Percentiles rank a stretch among this genome's conserved stretches.
Conservation (phyloP, 306 rosid genomes). For the Benincasa hispida region DNA sequence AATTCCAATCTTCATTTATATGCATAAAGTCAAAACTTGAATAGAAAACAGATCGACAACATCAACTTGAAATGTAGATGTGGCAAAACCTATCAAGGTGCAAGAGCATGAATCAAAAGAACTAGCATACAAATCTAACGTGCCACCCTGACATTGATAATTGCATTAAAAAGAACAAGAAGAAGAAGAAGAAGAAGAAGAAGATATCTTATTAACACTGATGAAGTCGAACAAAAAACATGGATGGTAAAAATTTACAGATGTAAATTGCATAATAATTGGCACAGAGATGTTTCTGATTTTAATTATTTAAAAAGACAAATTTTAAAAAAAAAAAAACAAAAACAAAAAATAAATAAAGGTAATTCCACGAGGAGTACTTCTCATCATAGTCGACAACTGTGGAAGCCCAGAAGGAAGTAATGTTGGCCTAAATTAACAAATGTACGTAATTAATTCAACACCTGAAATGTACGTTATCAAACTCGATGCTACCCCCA, state of each 20-base stretch:
- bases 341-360: too few species aligned
- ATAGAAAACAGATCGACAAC: neutral
- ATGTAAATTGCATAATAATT: neutral
- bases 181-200: too few species aligned
- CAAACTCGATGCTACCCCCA: constrained; percentile 66
- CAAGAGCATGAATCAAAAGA: neutral
- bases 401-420: constrained; percentile 7
- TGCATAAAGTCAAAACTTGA: neutral
- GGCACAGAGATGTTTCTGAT: neutral
- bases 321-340: too few species aligned
- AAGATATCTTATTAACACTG: neutral
- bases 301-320: neutral
- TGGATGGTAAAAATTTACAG: neutral
- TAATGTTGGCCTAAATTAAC: neutral
- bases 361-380: neutral
- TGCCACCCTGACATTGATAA: neutral
- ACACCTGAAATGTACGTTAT: constrained; percentile 76
- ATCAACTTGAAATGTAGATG: neutral
- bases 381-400: neutral
- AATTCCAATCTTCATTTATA: neutral
- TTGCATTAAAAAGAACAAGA: neutral
- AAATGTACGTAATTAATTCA: neutral
- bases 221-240: neutral
- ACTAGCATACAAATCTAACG: neutral
- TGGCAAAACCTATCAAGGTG: neutral